phyloP scores from a whole-genome alignment of 2,329 filamentous ascomycete species.

The Cytospora chrysosperma region DNA sequence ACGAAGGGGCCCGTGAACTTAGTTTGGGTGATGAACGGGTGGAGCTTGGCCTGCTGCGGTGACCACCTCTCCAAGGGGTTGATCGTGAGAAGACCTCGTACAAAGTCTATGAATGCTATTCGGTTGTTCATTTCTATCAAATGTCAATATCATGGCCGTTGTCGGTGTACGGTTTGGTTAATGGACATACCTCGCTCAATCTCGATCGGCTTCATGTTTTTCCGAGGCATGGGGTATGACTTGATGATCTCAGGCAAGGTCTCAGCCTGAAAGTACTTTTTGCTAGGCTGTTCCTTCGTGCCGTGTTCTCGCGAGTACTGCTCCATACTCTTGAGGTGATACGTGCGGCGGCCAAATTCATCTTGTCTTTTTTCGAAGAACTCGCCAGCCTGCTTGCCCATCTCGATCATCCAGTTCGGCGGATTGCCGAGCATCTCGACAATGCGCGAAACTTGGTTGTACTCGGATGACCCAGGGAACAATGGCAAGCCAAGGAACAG shows the following conservation, averaged over 20 bases:
- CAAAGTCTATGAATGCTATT: slow-evolving; percentile 96
- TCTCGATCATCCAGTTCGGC: slow-evolving; percentile 98
- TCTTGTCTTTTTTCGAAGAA: slow-evolving; percentile 94
- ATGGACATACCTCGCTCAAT: slow-evolving; percentile 79
- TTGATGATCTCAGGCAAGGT: slow-evolving; percentile 96
- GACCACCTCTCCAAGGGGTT: slow-evolving; percentile 98
- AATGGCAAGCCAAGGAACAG: slow-evolving; percentile 91
- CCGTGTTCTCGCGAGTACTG: slow-evolving; percentile 94
- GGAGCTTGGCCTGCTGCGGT: slow-evolving; percentile 92
- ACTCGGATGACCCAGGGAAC: slow-evolving; percentile 96
- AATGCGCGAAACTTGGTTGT: slow-evolving; percentile 96
- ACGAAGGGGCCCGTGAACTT: slow-evolving; percentile 97
- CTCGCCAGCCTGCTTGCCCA: slow-evolving; percentile 95
- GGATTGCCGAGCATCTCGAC: slow-evolving; percentile 97
- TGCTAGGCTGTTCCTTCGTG: slow-evolving; percentile 97
- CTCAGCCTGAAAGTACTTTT: slow-evolving; percentile 97
- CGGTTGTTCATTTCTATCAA: slow-evolving; percentile 94
- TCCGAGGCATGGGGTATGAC: slow-evolving; percentile 95
- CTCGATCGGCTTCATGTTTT: slow-evolving; percentile 98
- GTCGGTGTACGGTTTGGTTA: slow-evolving; percentile 13
- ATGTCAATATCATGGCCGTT: slow-evolving; percentile 9
- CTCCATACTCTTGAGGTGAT: slow-evolving; percentile 94
- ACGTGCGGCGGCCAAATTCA: slow-evolving; percentile 87
- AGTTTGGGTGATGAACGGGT: slow-evolving; percentile 97
- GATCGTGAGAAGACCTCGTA: slow-evolving; percentile 86